Percentiles rank a stretch among this genome's conserved stretches.
Conservation (phyloP, 768 basidiomycete genomes). For the Russula earlei region DNA sequence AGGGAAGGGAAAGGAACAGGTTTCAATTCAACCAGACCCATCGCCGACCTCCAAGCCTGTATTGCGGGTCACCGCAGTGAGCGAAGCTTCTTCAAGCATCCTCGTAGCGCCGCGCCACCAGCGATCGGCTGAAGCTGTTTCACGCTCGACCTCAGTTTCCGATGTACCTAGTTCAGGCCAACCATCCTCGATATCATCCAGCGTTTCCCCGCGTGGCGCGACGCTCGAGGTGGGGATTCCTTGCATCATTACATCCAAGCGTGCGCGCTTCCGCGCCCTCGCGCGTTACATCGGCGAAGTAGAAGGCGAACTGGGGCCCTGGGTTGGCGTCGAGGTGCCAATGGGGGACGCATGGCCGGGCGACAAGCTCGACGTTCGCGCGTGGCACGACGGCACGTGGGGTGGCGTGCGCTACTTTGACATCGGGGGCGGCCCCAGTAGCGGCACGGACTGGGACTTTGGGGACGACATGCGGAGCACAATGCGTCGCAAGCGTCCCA, state of each 20-base stretch:
- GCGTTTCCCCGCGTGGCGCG: constrained; percentile 42
- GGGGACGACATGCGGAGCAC: constrained; percentile 33
- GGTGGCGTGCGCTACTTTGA: constrained; percentile 80
- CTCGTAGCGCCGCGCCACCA: constrained; percentile 29
- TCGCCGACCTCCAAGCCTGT: not conserved
- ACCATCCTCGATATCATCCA: not conserved
- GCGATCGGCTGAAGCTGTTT: constrained; percentile 31
- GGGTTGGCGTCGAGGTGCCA: constrained; percentile 89
- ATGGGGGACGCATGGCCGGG: constrained; percentile 47
- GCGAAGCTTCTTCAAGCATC: constrained; percentile 23
- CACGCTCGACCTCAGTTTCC: constrained; percentile 9
- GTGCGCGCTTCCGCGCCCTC: constrained; percentile 76
- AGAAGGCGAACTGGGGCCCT: constrained; percentile 68
- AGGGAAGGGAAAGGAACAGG: constrained; percentile 18
- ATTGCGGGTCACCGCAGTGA: not conserved
- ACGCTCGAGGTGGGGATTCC: constrained; percentile 83
- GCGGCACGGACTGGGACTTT: constrained; percentile 56
- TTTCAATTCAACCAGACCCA: constrained; percentile 13
- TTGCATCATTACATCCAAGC: constrained; percentile 78
- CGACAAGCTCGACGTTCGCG: constrained; percentile 49
- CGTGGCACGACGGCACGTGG: constrained; percentile 82
- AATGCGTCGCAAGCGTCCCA: constrained; percentile 34
- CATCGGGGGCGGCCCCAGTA: constrained; percentile 57
- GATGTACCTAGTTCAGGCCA: constrained; percentile 10
- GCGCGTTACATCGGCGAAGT: constrained; percentile 87